A percentile compares a stretch with the other conserved stretches of the same genome.
phyloP scores from a whole-genome alignment of 352 stramenopile genomes.

The Globisporangium iwayamae region DNA sequence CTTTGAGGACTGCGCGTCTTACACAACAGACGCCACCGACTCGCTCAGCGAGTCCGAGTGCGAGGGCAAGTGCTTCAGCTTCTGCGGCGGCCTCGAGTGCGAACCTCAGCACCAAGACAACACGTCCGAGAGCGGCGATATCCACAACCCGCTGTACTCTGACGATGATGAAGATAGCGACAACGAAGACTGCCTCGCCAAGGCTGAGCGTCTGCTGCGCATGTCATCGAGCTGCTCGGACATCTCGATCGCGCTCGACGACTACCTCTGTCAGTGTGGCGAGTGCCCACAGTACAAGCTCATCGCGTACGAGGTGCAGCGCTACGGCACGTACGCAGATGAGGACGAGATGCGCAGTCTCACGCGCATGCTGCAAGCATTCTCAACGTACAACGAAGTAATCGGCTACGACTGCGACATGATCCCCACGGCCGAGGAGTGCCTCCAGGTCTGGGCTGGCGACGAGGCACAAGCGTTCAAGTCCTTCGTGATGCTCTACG shows the following conservation, averaged over 20 bases:
- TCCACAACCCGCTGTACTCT: slow-evolving; percentile 6
- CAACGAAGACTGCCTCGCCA: slow-evolving; percentile 29
- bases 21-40: slow-evolving; percentile 48
- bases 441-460: slow-evolving; percentile 48
- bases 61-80: slow-evolving; percentile 14
- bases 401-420: slow-evolving; percentile 50
- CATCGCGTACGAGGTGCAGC: slow-evolving; percentile 45
- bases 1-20: slow-evolving; percentile 37
- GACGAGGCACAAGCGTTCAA: slow-evolving; percentile 63
- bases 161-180: slow-evolving; percentile 21
- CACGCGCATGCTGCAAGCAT: slow-evolving; percentile 56
- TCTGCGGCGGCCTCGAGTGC: slow-evolving; percentile 4
- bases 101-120: not conserved
- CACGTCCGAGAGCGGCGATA: not conserved
- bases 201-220: slow-evolving; percentile 25
- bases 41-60: slow-evolving; percentile 36
- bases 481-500: slow-evolving; percentile 60
- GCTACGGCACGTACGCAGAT: slow-evolving; percentile 25
- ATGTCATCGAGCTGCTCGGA: slow-evolving; percentile 23
- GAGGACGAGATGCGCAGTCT: slow-evolving; percentile 32
- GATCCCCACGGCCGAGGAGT: slow-evolving; percentile 51
- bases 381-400: slow-evolving; percentile 43
- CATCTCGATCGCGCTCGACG: slow-evolving; percentile 35
- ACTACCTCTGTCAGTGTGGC: slow-evolving; percentile 58
- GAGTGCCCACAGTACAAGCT: slow-evolving; percentile 55